These are phyloP conservation scores for Aureobasidium uvarum DNA, from an alignment of 2,329 filamentous ascomycete genomes.

Conservation along the genomic window DNA sequence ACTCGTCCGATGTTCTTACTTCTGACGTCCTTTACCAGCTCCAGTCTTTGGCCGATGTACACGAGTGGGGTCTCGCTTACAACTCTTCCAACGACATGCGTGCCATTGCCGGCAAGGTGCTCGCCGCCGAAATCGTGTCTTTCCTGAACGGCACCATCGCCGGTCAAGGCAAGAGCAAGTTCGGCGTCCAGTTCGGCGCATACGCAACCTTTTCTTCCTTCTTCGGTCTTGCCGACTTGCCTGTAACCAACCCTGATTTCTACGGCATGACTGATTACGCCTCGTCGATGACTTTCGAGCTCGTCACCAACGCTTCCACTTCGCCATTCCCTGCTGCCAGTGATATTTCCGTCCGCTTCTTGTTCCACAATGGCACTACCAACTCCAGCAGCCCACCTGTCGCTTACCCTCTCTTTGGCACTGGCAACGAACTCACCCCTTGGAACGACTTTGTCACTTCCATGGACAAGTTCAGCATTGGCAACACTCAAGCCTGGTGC, in stretches of 20 bases:
- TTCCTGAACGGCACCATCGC: constrained; percentile 48
- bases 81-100: constrained; percentile 57
- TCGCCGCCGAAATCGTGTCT: constrained; percentile 48
- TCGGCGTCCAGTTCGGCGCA: constrained; percentile 59
- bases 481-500: constrained; percentile 69
- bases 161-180: constrained; percentile 41
- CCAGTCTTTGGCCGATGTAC: constrained; percentile 69
- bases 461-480: constrained; percentile 66
- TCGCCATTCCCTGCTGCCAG: constrained; percentile 37
- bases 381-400: constrained; percentile 46
- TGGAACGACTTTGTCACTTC: constrained; percentile 66
- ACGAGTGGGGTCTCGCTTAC: constrained; percentile 82
- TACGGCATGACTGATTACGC: constrained; percentile 80
- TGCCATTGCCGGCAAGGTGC: constrained; percentile 49
- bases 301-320: constrained; percentile 54
- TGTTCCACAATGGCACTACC: constrained; percentile 62
- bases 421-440: constrained; percentile 52
- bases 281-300: constrained; percentile 76
- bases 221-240: constrained; percentile 58
- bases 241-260: constrained; percentile 59
- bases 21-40: constrained; percentile 60
- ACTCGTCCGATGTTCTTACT: constrained; percentile 59
- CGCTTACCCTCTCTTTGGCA: constrained; percentile 62
- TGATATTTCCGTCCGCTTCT: constrained; percentile 59
- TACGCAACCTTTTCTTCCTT: constrained; percentile 62